Base-by-base conservation (phyloP, 2,329 filamentous ascomycete genomes). In the Hypoxylon sp. region DNA sequence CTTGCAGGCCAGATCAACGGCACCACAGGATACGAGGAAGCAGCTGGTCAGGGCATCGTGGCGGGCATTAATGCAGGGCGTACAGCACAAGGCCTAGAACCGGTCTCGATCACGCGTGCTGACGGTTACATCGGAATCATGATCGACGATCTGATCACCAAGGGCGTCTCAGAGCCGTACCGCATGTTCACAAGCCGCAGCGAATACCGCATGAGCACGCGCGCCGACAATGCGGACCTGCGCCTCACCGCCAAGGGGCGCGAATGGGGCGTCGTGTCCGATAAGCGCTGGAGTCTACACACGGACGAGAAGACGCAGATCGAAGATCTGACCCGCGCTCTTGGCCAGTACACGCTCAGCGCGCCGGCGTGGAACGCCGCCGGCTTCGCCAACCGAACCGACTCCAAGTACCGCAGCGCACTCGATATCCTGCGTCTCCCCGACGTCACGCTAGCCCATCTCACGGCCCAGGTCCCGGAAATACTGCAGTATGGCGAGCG, bases 41-140 rank as follows among this genome's bases (percentile, higher is more conserved):
- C 96, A 8, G 94, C 96, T 0, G 95, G 92, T 0, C 96, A 99
- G 78, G 96, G 96, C 8, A 85, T 99, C 48, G 82, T 99, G 12
- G 96, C 96, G 0, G 96, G 96, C 30, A 94, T 95, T 74, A 99
- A 99, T 75, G 96, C 96, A 0, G 96, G 95, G 2, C 86, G 96
- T n/a, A 86, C 90, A 1, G 88, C 94, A 0, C 85, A 88, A 65
- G 86, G 87, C 1, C 88, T 91, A 62, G 78, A 83, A 1, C 85
- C 89, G 0, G 84, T 96, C 65, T 87, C 87, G 0, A 82, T 99
- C 29, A 90, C 90, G 6, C 87, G 96, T 69, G 90, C 91, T 1
- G 95, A 99, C 78, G 94, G 93, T 11, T 99, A 97, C 78, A 98
- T 99, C 74, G 96, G 96, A 71, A 91, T 99, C 80, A 97, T 99